Evolutionary conservation across 768 basidiomycete genomes (phyloP).

Genomic region (Tubosaeta sp.): DNA sequence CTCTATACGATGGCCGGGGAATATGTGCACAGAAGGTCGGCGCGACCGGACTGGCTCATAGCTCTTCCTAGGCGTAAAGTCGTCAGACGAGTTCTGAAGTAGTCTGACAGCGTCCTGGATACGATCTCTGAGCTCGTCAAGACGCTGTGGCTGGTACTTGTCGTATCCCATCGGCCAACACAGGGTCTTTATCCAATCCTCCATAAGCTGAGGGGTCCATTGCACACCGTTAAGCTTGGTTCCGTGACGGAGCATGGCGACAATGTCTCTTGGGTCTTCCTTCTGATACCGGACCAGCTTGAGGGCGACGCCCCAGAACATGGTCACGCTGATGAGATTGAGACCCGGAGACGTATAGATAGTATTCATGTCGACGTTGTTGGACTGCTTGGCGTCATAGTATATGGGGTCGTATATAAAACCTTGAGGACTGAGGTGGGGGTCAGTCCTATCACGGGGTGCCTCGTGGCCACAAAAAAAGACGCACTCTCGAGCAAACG

Average conservation of each 20-base stretch:
- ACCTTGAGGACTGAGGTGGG: conserved; percentile 17
- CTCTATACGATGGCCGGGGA: conserved; percentile 1
- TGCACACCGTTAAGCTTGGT: conserved; percentile 45
- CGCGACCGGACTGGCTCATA: conserved; percentile 3
- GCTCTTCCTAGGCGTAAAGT: conserved; percentile 2
- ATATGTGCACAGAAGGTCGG: conserved; percentile 9
- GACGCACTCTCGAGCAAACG: conserved; percentile 58
- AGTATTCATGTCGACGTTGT: conserved; percentile 52
- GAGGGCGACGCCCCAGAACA: conserved; percentile 69
- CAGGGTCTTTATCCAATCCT: conserved; percentile 51
- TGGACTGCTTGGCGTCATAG: conserved; percentile 43
- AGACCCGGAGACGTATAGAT: conserved; percentile 57
- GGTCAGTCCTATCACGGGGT: conserved; percentile 5
- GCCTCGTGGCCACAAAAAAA: conserved; percentile 1
- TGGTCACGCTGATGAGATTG: conserved; percentile 55
- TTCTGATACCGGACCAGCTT: conserved; percentile 66
- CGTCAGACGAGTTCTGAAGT: conserved; percentile 17
- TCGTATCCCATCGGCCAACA: conserved; percentile 66
- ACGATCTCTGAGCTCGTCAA: conserved; percentile 43
- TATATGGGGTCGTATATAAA: conserved; percentile 58
- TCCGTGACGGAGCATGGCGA: conserved; percentile 62
- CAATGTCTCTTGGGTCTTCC: conserved; percentile 62
- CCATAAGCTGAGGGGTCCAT: conserved; percentile 54
- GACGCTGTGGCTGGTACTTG: conserved; percentile 41
- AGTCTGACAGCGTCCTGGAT: conserved; percentile 51